phyloP scores from a whole-genome alignment of 495 filamentous ascomycete genomes.

The Cercophora sp. region DNA sequence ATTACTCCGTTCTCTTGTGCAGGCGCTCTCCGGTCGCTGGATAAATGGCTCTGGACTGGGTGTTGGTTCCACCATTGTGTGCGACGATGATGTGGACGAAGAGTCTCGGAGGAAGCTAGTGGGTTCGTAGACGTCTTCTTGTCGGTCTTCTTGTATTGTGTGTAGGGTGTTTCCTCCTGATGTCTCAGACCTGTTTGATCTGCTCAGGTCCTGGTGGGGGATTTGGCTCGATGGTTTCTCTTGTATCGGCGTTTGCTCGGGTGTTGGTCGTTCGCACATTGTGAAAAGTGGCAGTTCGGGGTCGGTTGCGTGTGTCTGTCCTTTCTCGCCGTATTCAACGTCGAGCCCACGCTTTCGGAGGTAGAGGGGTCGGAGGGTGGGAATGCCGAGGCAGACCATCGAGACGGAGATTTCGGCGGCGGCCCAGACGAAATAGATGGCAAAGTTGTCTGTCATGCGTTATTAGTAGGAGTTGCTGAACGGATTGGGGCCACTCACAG shows the following conservation, averaged over 20 bases:
- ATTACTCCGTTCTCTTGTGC: constrained; percentile 17
- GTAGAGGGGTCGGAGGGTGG: constrained; percentile 36
- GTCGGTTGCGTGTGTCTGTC: constrained; percentile 16
- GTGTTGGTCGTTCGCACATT: constrained; percentile 23
- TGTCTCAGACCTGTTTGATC: too few relatives aligned
- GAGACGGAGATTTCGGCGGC: constrained; percentile 39
- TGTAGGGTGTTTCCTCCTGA: too few relatives aligned
- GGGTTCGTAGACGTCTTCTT: neutral
- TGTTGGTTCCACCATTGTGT: constrained; percentile 18
- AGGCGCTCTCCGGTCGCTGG: constrained; percentile 11
- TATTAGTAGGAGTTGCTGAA: constrained; percentile 20
- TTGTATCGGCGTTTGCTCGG: neutral
- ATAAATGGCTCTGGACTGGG: constrained; percentile 12
- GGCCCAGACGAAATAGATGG: constrained; percentile 38
- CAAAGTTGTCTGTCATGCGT: too few relatives aligned
- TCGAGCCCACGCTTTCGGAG: constrained; percentile 25
- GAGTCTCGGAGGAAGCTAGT: constrained; percentile 21
- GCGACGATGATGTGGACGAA: constrained; percentile 20
- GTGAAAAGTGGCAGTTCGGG: constrained; percentile 28
- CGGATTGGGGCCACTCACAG: constrained; percentile 19
- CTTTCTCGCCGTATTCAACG: constrained; percentile 16
- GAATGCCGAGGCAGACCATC: constrained; percentile 38
- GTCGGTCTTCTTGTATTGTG: too few relatives aligned
- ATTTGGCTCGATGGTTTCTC: too few relatives aligned
- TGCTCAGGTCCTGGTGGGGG: too few relatives aligned